phyloP scores from a whole-genome alignment of 2,329 filamentous ascomycete species.

The Talaromyces atroroseus region DNA sequence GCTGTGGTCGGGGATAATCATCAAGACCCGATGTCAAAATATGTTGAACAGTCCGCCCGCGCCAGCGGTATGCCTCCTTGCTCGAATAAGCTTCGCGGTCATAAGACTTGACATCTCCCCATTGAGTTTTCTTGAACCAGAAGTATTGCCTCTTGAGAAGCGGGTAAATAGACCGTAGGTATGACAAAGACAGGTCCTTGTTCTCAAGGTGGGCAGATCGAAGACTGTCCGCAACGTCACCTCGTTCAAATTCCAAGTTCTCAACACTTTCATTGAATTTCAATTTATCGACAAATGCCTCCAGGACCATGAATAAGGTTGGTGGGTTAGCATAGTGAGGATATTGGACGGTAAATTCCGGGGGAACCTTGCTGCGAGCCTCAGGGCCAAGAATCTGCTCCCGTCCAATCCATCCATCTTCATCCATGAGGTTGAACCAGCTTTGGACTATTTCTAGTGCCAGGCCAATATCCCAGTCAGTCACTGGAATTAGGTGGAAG shows the following conservation, averaged over 20 bases:
- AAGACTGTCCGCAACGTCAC: constrained; percentile 40
- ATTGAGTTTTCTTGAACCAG: constrained; percentile 93
- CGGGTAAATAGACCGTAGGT: constrained; percentile 74
- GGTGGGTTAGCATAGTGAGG: constrained; percentile 97
- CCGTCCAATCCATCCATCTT: constrained; percentile 93
- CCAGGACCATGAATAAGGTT: constrained; percentile 84
- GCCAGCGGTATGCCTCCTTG: constrained; percentile 95
- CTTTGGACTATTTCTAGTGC: constrained; percentile 82
- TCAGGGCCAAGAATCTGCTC: constrained; percentile 92
- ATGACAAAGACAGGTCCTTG: constrained; percentile 61
- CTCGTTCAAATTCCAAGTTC: constrained; percentile 18
- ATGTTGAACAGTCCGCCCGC: constrained; percentile 78
- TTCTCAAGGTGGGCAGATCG: constrained; percentile 64
- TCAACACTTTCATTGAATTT: constrained; percentile 40
- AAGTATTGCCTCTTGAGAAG: constrained; percentile 82
- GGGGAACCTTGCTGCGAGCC: constrained; percentile 88
- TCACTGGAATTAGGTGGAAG: constrained; percentile 84
- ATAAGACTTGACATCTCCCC: constrained; percentile 83
- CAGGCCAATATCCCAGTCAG: constrained; percentile 91
- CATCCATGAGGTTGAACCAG: constrained; percentile 95
- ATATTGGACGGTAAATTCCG: constrained; percentile 91
- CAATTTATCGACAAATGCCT: constrained; percentile 75
- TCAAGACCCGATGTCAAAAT: constrained; percentile 91
- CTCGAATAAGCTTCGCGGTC: constrained; percentile 80
- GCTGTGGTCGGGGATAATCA: constrained; percentile 90